phyloP scores from a whole-genome alignment of 257 asterid species.

The Haberlea rhodopensis region DNA sequence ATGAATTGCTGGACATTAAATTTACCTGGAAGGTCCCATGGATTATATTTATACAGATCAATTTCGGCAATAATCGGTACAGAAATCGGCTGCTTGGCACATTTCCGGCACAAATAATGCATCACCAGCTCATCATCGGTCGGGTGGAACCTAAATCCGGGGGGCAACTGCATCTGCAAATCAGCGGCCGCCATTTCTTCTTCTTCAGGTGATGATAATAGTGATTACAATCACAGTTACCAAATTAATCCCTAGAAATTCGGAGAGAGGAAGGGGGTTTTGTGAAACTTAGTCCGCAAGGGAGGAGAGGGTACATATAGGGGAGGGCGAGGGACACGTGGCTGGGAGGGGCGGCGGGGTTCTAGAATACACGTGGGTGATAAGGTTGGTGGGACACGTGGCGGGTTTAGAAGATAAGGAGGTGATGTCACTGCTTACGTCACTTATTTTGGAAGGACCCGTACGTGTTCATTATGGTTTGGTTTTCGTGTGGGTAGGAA shows the following conservation, averaged over 20 bases:
- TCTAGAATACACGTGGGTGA: not conserved
- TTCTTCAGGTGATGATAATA: not conserved
- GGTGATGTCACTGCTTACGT: too few relatives aligned
- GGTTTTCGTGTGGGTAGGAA: too few relatives aligned
- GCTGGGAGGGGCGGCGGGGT: conserved; percentile 4
- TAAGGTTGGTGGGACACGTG: conserved; percentile 4
- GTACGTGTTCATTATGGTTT: too few relatives aligned
- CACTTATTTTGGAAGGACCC: too few relatives aligned
- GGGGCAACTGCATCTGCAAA: conserved; percentile 42
- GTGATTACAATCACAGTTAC: too few relatives aligned
- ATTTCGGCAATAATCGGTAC: conserved; percentile 52
- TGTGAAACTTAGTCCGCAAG: conserved; percentile 15
- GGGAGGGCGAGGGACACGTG: not conserved
- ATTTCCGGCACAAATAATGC: conserved; percentile 45
- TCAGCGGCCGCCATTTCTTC: conserved; percentile 19
- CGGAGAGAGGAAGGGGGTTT: not conserved
- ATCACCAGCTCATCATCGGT: conserved; percentile 52
- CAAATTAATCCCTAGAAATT: too few relatives aligned
- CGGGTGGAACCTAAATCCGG: conserved; percentile 54
- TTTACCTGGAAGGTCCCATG: conserved; percentile 54
- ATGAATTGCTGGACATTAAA: not conserved
- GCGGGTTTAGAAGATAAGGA: too few relatives aligned
- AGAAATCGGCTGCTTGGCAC: conserved; percentile 32
- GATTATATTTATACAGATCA: conserved; percentile 44
- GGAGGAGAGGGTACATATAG: conserved; percentile 1